Base-by-base conservation (phyloP, 139 green algal genomes). In the Chlamydomonas urium region DNA sequence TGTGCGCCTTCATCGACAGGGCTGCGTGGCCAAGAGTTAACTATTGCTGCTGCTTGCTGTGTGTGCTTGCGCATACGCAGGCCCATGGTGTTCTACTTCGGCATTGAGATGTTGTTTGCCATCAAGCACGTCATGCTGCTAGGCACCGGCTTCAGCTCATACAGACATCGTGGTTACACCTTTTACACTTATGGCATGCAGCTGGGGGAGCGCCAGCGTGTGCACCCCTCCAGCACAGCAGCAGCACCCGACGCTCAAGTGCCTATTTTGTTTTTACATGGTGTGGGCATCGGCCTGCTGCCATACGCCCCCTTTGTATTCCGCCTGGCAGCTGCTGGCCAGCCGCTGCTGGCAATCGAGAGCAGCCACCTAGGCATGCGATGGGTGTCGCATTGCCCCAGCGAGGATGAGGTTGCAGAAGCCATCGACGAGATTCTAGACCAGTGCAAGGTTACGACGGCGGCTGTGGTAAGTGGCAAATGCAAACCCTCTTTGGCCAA, bases 251-350 rank as follows among this genome's bases (percentile, higher is more conserved):
- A 34, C 17, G 53, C 24, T 32, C 21, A 33, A 26, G 26, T 35
- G 56, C 82, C 82, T 14, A 58, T 85, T 1, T 48, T 87, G 42
- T 85, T 87, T 56, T 50, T 82, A n/a, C 82, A 87, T 70, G 82
- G 82, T 36, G 66, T 88, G 10, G 82, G 78, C 1, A 14, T 83
- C 36, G 82, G 82, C 6, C 26, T 84, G 38, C 48, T 85, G 56
- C 78, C 78, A 29, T 88, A 88, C 73, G 26, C 79, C 21, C 65
- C 47, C 45, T 80, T 84, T 36, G 26, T 88, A 10, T 14, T 69
- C 28, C 53, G 53, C 1, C 72, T 88, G 28, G 66, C 47, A 4
- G 24, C 37, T 21, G 66, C 56, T 1, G 69, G 69, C 48, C 78
- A 76, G 2, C 78, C 76, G 8, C 38, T 82, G 35, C 34, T 82